Base-by-base conservation (phyloP, 805 yeast species). In the Huiozyma sinensis region DNA sequence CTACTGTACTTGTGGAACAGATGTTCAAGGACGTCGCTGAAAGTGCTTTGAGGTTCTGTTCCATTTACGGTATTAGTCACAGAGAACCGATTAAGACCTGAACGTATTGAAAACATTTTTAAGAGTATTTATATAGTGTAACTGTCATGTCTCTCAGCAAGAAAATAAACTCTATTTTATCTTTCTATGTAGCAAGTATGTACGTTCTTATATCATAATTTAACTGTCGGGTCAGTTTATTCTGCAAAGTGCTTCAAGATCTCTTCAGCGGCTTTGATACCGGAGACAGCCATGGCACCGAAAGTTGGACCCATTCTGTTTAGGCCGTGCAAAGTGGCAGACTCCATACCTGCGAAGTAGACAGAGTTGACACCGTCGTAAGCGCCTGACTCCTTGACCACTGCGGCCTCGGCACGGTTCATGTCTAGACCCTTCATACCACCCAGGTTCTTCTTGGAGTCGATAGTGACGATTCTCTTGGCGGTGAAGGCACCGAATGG, bases 221-320 rank as follows among this genome's bases (percentile, higher is more conserved):
- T n/a, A n/a, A n/a, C n/a, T n/a, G n/a, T n/a, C n/a, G n/a, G n/a
- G n/a, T n/a, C n/a, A 7, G 34, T 12, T 39, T 45, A 45, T 38
- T 51, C 50, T 37, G 62, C 58, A 47, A 60, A 60, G 44, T 60
- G 65, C 43, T 50, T 54, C 53, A 60, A 50, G 48, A 60, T 60
- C 40, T 60, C 63, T 40, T 81, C 85, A 27, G 88, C 89, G 37
- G 89, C 88, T 65, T 81, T 80, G 53, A 81, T 81, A 55, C 90
- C 90, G 28, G 83, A 76, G 45, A 80, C 73, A 32, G 77, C 81
- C 89, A 82, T 82, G 39, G 88, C 88, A 47, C 87, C 88, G 53
- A 82, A 82, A 35, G 88, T 81, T 41, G 90, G 89, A 28, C 89
- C 89, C 88, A 82, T 82, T 66, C 90, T 75, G 72, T 81, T 79